Percentiles rank a stretch among this genome's conserved stretches.
phyloP scores from a whole-genome alignment of 495 filamentous ascomycete species.

The Aspergillus cavernicola region DNA sequence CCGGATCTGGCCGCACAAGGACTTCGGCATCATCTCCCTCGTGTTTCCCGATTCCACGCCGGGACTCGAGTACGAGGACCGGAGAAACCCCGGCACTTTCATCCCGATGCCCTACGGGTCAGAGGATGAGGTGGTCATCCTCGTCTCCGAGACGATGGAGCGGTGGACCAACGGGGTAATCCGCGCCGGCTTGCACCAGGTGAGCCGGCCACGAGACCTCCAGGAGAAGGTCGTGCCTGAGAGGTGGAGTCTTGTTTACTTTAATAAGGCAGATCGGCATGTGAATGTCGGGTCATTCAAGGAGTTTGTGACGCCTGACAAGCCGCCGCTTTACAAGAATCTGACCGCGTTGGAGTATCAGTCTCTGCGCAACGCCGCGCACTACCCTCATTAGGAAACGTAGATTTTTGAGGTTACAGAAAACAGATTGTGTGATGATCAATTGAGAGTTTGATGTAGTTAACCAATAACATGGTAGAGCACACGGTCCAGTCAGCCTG shows the following conservation, averaged over 20 bases:
- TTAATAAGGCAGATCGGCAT: neutral
- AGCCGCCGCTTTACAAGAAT: neutral
- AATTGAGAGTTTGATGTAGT: too few relatives aligned
- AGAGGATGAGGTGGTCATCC: slow-evolving; percentile 39
- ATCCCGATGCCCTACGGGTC: neutral
- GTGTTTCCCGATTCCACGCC: slow-evolving; percentile 35
- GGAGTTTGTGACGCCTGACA: neutral
- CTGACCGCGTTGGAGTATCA: slow-evolving; percentile 1
- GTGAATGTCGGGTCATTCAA: neutral
- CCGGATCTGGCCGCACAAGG: slow-evolving; percentile 30
- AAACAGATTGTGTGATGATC: too few relatives aligned
- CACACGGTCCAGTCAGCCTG: too few relatives aligned
- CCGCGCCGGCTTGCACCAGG: slow-evolving; percentile 44
- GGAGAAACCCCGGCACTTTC: neutral
- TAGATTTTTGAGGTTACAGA: too few relatives aligned
- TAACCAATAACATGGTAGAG: too few relatives aligned
- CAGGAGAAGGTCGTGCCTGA: neutral
- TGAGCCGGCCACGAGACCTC: slow-evolving; percentile 8
- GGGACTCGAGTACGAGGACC: slow-evolving; percentile 35
- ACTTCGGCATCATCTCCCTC: slow-evolving; percentile 38
- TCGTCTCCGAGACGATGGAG: slow-evolving; percentile 21
- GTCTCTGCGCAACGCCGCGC: neutral
- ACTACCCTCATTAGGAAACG: too few relatives aligned
- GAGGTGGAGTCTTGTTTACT: slow-evolving; percentile 2
- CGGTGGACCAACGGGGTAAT: slow-evolving; percentile 31